Conservation (phyloP, 1,284 basidiomycete genomes). For the Calocybe gambosa region DNA sequence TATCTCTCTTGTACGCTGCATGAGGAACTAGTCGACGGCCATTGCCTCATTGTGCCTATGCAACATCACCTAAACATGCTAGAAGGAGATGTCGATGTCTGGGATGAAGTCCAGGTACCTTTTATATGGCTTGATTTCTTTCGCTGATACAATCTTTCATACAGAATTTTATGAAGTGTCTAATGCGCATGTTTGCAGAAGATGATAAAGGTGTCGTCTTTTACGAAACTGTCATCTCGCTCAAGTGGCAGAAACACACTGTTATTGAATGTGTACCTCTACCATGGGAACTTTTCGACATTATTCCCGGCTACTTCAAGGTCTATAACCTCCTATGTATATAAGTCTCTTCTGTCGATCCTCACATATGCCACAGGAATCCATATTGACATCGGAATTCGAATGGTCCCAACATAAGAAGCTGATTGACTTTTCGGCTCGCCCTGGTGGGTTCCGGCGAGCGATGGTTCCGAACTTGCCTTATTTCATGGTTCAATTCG, state of each 20-base stretch:
- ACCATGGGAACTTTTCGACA: conserved; percentile 77
- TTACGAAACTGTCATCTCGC: conserved; percentile 85
- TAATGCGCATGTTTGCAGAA: conserved; percentile 91
- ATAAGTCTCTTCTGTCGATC: conserved; percentile 3
- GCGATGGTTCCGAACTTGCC: conserved; percentile 95
- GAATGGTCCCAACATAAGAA: conserved; percentile 99
- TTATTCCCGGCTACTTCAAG: conserved; percentile 91
- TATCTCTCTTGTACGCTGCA: conserved; percentile 85
- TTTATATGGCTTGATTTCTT: background rate
- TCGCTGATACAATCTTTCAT: conserved; percentile 7
- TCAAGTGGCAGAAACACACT: conserved; percentile 87
- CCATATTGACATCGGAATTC: conserved; percentile 83
- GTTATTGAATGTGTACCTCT: conserved; percentile 91
- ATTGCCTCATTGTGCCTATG: conserved; percentile 93
- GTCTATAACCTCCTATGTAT: conserved; percentile 30
- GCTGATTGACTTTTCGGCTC: conserved; percentile 85
- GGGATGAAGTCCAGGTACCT: conserved; percentile 90
- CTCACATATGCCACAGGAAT: conserved; percentile 54
- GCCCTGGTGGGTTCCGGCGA: conserved; percentile 86
- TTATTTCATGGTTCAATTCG: conserved; percentile 98
- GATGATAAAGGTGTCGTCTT: conserved; percentile 89
- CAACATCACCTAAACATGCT: conserved; percentile 89
- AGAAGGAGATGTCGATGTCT: conserved; percentile 96
- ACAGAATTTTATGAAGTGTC: conserved; percentile 98
- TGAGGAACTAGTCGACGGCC: conserved; percentile 84